Evolutionary conservation across 2,329 filamentous ascomycete species (phyloP).

Genomic region (Fusarium duplospermum): DNA sequence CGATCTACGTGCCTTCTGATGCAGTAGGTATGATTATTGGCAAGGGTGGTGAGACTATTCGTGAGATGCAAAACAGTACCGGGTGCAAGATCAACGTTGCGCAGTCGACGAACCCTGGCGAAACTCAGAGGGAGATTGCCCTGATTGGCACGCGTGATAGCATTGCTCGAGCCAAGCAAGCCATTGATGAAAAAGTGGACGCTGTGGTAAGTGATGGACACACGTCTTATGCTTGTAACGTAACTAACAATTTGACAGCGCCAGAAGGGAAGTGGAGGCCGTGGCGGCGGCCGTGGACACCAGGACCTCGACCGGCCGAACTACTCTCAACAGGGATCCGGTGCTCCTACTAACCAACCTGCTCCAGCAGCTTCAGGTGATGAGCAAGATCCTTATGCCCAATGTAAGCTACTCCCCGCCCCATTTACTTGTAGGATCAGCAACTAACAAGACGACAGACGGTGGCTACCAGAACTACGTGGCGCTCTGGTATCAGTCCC

Average conservation of each 20-base stretch:
- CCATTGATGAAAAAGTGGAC: slow-evolving; percentile 93
- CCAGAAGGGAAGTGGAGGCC: slow-evolving; percentile 63
- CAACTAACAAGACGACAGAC: slow-evolving; percentile 58
- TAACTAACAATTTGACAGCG: slow-evolving; percentile 54
- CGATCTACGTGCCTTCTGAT: slow-evolving; percentile 87
- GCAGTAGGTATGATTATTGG: slow-evolving; percentile 97
- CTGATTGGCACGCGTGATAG: slow-evolving; percentile 82
- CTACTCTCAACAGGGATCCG: slow-evolving; percentile 62
- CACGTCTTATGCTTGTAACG: background rate
- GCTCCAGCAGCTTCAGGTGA: slow-evolving; percentile 59
- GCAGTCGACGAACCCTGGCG: slow-evolving; percentile 79
- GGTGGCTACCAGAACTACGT: slow-evolving; percentile 86
- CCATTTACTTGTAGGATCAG: background rate
- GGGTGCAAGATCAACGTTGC: slow-evolving; percentile 97
- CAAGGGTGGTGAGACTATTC: slow-evolving; percentile 93
- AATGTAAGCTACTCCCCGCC: slow-evolving; percentile 65
- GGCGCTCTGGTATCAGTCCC: slow-evolving; percentile 82
- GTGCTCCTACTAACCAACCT: slow-evolving; percentile 55
- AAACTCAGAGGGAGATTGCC: slow-evolving; percentile 87
- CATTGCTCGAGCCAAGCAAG: slow-evolving; percentile 82
- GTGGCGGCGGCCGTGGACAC: slow-evolving; percentile 55
- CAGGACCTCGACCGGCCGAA: slow-evolving; percentile 67
- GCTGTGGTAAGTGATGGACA: slow-evolving; percentile 74
- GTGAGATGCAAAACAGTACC: slow-evolving; percentile 88
- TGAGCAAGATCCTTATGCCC: slow-evolving; percentile 77